Conservation (phyloP, 2,329 filamentous ascomycete genomes). For the Penicillium hordei region DNA sequence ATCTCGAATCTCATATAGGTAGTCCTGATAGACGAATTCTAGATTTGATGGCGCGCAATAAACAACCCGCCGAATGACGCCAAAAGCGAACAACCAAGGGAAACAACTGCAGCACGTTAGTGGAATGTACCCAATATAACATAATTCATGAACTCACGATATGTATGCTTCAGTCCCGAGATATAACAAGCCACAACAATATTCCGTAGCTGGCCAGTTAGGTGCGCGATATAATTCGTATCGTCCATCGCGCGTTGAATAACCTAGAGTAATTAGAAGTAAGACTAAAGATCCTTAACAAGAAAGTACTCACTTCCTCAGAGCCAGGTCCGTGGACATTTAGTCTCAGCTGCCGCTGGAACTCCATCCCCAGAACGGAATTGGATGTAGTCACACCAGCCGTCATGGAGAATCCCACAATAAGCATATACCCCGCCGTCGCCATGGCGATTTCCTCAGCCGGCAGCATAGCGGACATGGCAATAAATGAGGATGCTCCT, state of each 20-base stretch:
- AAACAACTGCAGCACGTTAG: constrained; percentile 14
- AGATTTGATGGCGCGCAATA: constrained; percentile 20
- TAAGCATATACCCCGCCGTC: constrained; percentile 50
- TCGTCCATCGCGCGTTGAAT: constrained; percentile 43
- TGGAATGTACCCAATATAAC: neutral
- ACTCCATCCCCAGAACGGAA: constrained; percentile 38
- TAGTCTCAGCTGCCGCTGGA: constrained; percentile 33
- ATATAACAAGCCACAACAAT: constrained; percentile 32
- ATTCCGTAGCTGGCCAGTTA: constrained; percentile 26
- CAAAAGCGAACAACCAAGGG: constrained; percentile 19
- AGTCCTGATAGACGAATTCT: neutral
- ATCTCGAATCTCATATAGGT: neutral
- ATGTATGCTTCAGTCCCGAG: constrained; percentile 29
- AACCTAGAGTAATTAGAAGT: constrained; percentile 34
- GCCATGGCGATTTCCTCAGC: constrained; percentile 52
- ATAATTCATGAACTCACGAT: constrained; percentile 21
- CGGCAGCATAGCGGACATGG: constrained; percentile 49
- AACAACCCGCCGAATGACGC: constrained; percentile 22
- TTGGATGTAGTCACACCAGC: constrained; percentile 42
- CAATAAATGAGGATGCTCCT: constrained; percentile 50
- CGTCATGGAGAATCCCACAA: constrained; percentile 45
- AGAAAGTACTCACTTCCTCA: constrained; percentile 18
- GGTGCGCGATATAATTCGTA: constrained; percentile 41
- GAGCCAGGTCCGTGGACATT: constrained; percentile 32
- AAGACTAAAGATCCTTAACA: too few relatives aligned